phyloP scores from a whole-genome alignment of 257 asterid species.

The Schizonepeta tenuifolia region DNA sequence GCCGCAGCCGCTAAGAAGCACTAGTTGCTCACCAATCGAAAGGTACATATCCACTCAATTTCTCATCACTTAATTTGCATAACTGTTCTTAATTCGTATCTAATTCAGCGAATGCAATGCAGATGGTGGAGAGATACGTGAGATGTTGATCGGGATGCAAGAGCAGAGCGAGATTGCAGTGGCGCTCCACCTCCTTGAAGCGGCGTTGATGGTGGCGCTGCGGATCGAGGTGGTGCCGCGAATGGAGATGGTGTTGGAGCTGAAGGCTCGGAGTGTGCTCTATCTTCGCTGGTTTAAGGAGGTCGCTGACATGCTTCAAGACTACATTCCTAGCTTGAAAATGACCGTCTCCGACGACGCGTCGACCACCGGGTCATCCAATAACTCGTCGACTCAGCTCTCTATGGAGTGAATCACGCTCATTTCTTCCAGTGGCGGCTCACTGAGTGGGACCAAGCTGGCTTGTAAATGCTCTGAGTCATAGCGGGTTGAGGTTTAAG shows the following conservation, averaged over 20 bases:
- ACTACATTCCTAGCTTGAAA: slow-evolving; percentile 77
- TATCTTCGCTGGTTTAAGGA: slow-evolving; percentile 80
- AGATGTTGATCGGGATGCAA: slow-evolving; percentile 63
- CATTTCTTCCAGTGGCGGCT: slow-evolving; percentile 47
- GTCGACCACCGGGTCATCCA: slow-evolving; percentile 58
- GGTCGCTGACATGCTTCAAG: slow-evolving; percentile 86
- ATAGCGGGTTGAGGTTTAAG: no score
- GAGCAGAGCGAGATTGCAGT: slow-evolving; percentile 60
- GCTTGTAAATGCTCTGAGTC: slow-evolving; percentile 71
- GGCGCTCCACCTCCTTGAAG: slow-evolving; percentile 70
- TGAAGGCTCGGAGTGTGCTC: slow-evolving; percentile 79
- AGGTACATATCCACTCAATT: slow-evolving; percentile 43
- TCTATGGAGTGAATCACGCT: slow-evolving; percentile 69
- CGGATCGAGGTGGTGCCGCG: slow-evolving; percentile 76
- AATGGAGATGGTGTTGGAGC: no score
- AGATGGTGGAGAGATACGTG: slow-evolving; percentile 83
- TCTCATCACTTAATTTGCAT: background rate
- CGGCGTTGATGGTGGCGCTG: slow-evolving; percentile 71
- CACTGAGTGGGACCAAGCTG: slow-evolving; percentile 42
- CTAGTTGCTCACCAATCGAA: slow-evolving; percentile 92
- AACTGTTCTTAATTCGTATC: no score
- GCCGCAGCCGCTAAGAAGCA: slow-evolving; percentile 68
- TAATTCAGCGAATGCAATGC: slow-evolving; percentile 2
- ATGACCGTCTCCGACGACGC: slow-evolving; percentile 52
- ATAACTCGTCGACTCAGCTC: slow-evolving; percentile 62